A percentile compares a stretch with the other conserved stretches of the same genome.
Evolutionary conservation across 352 stramenopile species (phyloP).

Genomic region (Pythium scleroteichum): DNA sequence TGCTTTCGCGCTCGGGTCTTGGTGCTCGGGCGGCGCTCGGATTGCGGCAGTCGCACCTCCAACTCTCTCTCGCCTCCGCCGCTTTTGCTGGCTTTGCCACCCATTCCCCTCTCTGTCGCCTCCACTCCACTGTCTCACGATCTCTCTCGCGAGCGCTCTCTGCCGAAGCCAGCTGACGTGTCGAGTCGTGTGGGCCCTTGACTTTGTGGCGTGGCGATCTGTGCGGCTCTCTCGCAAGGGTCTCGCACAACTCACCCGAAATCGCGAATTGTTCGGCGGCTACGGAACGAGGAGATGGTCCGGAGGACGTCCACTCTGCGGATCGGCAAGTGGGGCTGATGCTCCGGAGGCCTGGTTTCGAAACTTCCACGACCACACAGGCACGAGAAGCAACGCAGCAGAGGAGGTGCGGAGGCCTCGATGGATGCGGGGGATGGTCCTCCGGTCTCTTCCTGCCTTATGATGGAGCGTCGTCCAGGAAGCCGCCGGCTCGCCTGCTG

Average conservation of each 20-base stretch:
- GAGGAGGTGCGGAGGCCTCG: background rate
- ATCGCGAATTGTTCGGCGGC: background rate
- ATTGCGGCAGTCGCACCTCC: constrained; percentile 9
- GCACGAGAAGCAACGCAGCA: background rate
- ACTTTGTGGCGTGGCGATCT: no score
- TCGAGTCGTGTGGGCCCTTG: background rate
- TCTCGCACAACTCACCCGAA: background rate
- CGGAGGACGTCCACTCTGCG: background rate
- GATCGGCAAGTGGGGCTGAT: background rate
- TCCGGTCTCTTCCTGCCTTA: constrained; percentile 1
- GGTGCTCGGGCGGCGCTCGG: background rate
- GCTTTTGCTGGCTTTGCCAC: constrained; percentile 15
- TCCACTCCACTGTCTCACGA: constrained; percentile 5
- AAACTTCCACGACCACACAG: no score
- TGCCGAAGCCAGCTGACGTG: constrained; percentile 1
- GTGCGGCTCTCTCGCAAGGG: constrained; percentile 7
- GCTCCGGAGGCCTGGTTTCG: no score
- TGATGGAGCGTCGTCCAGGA: background rate
- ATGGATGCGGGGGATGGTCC: background rate
- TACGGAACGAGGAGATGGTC: no score
- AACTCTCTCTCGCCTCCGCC: constrained; percentile 1
- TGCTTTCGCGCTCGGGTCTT: background rate
- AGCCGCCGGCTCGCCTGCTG: no score
- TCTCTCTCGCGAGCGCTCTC: constrained; percentile 5
- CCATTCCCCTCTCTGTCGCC: constrained; percentile 1